phyloP scores from a whole-genome alignment of 2,329 filamentous ascomycete species.

The Aureobasidium lini region DNA sequence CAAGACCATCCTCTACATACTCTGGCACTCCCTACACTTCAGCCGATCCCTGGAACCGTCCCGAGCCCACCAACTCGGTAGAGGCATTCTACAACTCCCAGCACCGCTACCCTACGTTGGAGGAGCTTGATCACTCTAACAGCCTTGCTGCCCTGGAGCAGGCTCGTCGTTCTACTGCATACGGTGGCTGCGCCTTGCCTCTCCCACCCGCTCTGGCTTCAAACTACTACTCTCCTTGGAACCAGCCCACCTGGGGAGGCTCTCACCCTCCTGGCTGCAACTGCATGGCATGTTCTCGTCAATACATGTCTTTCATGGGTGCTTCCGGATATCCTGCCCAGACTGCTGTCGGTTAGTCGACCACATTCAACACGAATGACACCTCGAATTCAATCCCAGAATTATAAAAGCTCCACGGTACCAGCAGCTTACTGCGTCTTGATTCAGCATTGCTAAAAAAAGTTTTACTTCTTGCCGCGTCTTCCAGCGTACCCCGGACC shows the following conservation, averaged over 20 bases:
- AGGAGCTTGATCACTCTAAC: slow-evolving; percentile 27
- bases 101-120: slow-evolving; percentile 25
- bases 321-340: slow-evolving; percentile 26
- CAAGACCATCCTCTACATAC: slow-evolving; percentile 24
- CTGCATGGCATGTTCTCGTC: slow-evolving; percentile 27
- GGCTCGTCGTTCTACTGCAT: slow-evolving; percentile 24
- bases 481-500: neutral
- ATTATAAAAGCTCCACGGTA: neutral
- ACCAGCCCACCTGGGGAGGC: slow-evolving; percentile 26
- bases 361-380: neutral
- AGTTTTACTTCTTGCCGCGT: neutral
- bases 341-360: slow-evolving; percentile 28
- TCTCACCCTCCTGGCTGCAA: slow-evolving; percentile 29
- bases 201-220: slow-evolving; percentile 16
- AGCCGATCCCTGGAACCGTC: slow-evolving; percentile 28
- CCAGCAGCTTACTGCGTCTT: neutral
- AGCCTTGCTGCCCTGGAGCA: slow-evolving; percentile 27
- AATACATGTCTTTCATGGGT: slow-evolving; percentile 28
- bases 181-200: slow-evolving; percentile 20
- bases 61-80: slow-evolving; percentile 17
- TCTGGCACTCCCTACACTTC: slow-evolving; percentile 26
- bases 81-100: slow-evolving; percentile 29
- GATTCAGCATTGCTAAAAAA: neutral
- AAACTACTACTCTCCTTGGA: slow-evolving; percentile 26
- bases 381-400: neutral